A percentile compares a stretch with the other conserved stretches of the same genome.
Evolutionary conservation across 2,329 filamentous ascomycete genomes (phyloP).

Genomic region (Colletotrichum sansevieriae): DNA sequence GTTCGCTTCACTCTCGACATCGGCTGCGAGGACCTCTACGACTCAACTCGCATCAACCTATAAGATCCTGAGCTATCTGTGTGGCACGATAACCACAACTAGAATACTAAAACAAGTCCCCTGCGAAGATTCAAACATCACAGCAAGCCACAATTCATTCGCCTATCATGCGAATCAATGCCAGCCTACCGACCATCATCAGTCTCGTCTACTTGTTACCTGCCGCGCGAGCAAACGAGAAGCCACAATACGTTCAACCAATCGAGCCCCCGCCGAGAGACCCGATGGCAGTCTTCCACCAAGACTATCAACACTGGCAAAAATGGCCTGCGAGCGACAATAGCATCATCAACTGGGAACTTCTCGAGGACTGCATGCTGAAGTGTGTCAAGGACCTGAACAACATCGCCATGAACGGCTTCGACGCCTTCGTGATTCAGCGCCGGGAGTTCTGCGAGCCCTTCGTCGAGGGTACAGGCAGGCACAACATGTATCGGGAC

Average conservation of each 20-base stretch:
- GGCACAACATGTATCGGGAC: no score
- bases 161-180: neutral
- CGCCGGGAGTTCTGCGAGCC: neutral
- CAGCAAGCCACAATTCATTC: no score
- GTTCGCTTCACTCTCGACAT: constrained; percentile 46
- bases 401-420: neutral
- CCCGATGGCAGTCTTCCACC: neutral
- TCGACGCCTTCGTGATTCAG: neutral
- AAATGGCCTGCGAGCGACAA: neutral
- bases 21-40: no score
- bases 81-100: no score
- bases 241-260: neutral
- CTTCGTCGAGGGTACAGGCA: no score
- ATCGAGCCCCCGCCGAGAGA: neutral
- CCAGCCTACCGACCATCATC: neutral
- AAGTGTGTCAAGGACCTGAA: neutral
- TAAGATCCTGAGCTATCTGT: no score
- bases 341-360: neutral
- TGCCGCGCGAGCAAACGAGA: neutral
- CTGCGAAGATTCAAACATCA: no score
- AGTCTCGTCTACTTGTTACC: neutral
- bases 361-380: neutral
- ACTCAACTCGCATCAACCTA: no score
- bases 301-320: neutral
- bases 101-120: no score